Evolutionary conservation across 768 basidiomycete genomes (phyloP).

Genomic region (Strobilomyces confusus): DNA sequence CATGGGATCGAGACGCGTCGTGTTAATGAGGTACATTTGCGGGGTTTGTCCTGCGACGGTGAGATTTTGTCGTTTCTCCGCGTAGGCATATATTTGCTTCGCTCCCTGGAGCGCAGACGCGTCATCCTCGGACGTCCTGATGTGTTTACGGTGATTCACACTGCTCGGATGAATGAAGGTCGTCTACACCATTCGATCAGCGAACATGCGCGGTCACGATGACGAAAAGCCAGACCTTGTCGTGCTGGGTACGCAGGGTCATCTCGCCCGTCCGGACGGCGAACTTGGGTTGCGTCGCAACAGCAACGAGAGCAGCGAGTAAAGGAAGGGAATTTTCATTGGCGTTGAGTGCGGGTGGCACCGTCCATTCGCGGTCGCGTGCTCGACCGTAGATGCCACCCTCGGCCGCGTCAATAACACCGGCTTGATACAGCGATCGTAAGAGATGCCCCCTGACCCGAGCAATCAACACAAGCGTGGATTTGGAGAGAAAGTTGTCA

Average conservation of each 20-base stretch:
- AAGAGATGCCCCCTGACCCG: conserved; percentile 78
- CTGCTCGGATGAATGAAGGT: conserved; percentile 83
- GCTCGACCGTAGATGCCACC: conserved; percentile 44
- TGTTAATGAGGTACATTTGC: conserved; percentile 71
- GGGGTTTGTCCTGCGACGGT: conserved; percentile 42
- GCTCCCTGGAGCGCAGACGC: conserved; percentile 34
- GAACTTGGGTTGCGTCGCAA: conserved; percentile 88
- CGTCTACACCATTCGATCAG: conserved; percentile 38
- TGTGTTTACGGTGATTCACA: conserved; percentile 70
- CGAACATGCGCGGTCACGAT: conserved; percentile 1
- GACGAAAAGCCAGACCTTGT: conserved; percentile 57
- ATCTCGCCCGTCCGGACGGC: conserved; percentile 70
- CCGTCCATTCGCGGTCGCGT: conserved; percentile 35
- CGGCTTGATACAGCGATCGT: conserved; percentile 70
- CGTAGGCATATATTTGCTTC: conserved; percentile 78
- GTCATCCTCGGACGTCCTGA: conserved; percentile 19
- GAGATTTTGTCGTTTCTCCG: conserved; percentile 80
- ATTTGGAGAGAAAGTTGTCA: conserved; percentile 86
- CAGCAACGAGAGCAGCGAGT: conserved; percentile 77
- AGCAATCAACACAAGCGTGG: conserved; percentile 76
- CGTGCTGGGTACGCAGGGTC: conserved; percentile 68
- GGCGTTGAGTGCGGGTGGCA: conserved; percentile 65
- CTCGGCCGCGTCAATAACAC: conserved; percentile 78
- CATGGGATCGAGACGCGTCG: conserved; percentile 83
- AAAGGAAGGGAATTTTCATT: conserved; percentile 75